These are phyloP conservation scores for Globisporangium viniferum DNA, from an alignment of 352 stramenopile genomes.

Conservation along the genomic window DNA sequence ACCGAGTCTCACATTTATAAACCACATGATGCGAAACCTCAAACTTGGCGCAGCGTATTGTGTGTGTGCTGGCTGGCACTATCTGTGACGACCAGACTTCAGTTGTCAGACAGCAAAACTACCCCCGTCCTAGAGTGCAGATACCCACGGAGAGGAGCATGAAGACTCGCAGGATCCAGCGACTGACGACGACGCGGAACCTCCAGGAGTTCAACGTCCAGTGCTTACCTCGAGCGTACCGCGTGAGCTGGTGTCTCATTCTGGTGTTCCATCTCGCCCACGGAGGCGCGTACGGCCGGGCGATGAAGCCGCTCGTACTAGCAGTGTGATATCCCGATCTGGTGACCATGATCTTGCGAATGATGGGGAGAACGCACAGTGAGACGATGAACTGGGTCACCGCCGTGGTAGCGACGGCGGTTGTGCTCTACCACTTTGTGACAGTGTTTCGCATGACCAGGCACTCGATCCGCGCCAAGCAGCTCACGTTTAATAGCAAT, in stretches of 20 bases:
- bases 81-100: background rate
- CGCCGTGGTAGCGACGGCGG: background rate
- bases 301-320: background rate
- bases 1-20: background rate
- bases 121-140: background rate
- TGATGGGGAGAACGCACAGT: background rate
- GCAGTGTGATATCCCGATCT: background rate
- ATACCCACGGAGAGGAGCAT: background rate
- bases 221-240: background rate
- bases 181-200: background rate
- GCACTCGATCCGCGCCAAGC: background rate
- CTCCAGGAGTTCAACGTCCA: constrained; percentile 1
- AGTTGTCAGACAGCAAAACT: background rate
- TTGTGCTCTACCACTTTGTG: background rate
- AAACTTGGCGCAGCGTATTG: no score
- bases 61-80: background rate
- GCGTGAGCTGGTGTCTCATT: background rate
- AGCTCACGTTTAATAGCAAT: background rate
- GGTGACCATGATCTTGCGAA: background rate
- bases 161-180: background rate
- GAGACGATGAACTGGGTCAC: background rate
- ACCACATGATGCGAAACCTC: background rate
- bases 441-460: background rate
- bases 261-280: background rate
- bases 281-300: background rate